Evolutionary conservation across 1,284 basidiomycete species (phyloP), one percentile per base, ranked within the genome.

Genomic region (Leccinum proximum): DNA sequence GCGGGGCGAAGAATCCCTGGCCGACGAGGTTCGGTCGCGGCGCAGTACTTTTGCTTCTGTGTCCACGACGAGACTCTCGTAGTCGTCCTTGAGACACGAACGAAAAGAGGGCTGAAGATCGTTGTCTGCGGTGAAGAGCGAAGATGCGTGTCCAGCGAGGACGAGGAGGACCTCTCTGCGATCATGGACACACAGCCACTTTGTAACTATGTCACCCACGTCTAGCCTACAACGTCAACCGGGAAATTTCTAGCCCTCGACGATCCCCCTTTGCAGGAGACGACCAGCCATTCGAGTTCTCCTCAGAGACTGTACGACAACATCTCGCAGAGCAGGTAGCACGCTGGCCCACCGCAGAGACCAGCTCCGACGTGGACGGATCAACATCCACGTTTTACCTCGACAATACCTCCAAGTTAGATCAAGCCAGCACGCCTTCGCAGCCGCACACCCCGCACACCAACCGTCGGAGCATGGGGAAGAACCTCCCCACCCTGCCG

Each of bases 101-200:
- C 81, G 75, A 69, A 94, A 89, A 0, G 87, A 81, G 3, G 89
- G 84, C 61, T 90, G 82, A 13, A 94, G 72, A 14, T 80, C 78
- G 66, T 86, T 76, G 59, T 86, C 84, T 60, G 77, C 72, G 10
- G 85, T 81, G 72, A 96, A 93, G 61, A 96, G 81, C 2, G 92
- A 91, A 0, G 93, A 95, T 1, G 86, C 81, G 78, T 96, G 92
- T 48, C 93, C 94, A 2, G 89, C 87, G 58, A 96, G 87, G 60
- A 94, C 82, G 62, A 94, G 84, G 57, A 96, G 84, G 60, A 95
- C 80, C 77, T 96, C 94, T 68, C 33, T 33, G 92, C 88, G 67
- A 96, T 92, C 59, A 60, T 59, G 13, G 13, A 40, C 8, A 11
- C 48, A 50, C 18, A 50, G 48, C 48, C 48, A 50, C 48, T 45